A percentile compares a stretch with the other conserved stretches of the same genome.
Conservation (phyloP, 345 rosid genomes). For the Populus davidiana region DNA sequence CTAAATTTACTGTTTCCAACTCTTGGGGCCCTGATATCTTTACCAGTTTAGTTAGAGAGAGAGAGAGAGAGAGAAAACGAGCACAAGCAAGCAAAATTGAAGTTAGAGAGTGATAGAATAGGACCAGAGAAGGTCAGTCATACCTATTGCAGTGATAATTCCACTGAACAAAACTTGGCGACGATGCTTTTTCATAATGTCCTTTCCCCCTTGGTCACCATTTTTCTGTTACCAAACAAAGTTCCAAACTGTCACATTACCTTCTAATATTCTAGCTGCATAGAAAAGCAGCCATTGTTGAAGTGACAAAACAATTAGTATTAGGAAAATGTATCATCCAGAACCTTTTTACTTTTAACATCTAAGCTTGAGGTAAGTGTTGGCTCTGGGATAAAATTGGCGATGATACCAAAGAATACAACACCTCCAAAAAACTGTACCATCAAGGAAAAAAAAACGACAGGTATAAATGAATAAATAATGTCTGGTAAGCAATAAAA, state of each 20-base stretch:
- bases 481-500: conserved; percentile 7
- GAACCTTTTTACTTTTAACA: conserved; percentile 68
- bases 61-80: neutral
- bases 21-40: neutral
- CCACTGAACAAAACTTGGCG: conserved; percentile 91
- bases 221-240: conserved; percentile 52
- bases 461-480: neutral
- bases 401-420: conserved; percentile 74
- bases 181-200: conserved; percentile 78
- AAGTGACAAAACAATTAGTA: neutral
- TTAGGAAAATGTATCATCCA: conserved; percentile 9
- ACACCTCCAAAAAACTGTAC: conserved; percentile 92
- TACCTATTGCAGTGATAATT: conserved; percentile 89
- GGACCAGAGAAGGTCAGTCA: conserved; percentile 15
- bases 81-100: neutral
- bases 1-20: neutral
- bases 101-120: conserved; percentile 2
- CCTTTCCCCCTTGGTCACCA: conserved; percentile 75
- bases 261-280: conserved; percentile 4
- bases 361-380: conserved; percentile 55
- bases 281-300: neutral
- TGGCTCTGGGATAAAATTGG: conserved; percentile 92
- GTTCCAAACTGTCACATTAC: conserved; percentile 21
- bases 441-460: conserved; percentile 21
- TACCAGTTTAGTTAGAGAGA: neutral